Evolutionary conservation across 2,329 filamentous ascomycete genomes (phyloP).

Genomic region (Verticillium zaregamsianum): DNA sequence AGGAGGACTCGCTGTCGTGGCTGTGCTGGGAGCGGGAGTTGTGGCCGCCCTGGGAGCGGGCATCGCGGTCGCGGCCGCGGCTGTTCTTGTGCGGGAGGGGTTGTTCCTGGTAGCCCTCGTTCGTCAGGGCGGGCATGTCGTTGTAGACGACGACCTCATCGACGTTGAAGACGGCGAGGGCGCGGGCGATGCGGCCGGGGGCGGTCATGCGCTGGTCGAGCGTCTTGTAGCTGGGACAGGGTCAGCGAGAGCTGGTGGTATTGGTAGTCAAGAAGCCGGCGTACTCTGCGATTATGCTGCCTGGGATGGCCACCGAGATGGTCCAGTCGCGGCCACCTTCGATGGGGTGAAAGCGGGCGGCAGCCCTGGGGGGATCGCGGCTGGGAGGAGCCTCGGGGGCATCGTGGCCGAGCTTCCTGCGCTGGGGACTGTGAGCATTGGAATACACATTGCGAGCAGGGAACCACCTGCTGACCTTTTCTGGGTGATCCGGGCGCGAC

Average conservation of each 20-base stretch:
- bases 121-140: slow-evolving; percentile 39
- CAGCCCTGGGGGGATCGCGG: slow-evolving; percentile 52
- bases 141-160: slow-evolving; percentile 83
- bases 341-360: slow-evolving; percentile 62
- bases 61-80: neutral
- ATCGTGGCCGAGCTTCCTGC: slow-evolving; percentile 41
- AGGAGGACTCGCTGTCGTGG: neutral
- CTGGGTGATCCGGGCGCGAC: slow-evolving; percentile 7
- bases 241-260: too few relatives aligned
- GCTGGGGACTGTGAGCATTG: slow-evolving; percentile 28
- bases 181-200: slow-evolving; percentile 73
- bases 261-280: slow-evolving; percentile 13
- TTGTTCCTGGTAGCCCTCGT: neutral
- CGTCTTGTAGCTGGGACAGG: slow-evolving; percentile 54
- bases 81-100: neutral
- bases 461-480: slow-evolving; percentile 11
- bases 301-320: slow-evolving; percentile 72
- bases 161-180: slow-evolving; percentile 76
- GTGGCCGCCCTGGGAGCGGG: neutral
- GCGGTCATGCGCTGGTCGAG: slow-evolving; percentile 72
- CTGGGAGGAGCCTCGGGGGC: slow-evolving; percentile 22
- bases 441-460: neutral
- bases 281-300: slow-evolving; percentile 72
- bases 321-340: slow-evolving; percentile 65
- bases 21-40: neutral